Conservation (phyloP, 1,284 basidiomycete genomes). For the Cryptococcus wingfieldii region DNA sequence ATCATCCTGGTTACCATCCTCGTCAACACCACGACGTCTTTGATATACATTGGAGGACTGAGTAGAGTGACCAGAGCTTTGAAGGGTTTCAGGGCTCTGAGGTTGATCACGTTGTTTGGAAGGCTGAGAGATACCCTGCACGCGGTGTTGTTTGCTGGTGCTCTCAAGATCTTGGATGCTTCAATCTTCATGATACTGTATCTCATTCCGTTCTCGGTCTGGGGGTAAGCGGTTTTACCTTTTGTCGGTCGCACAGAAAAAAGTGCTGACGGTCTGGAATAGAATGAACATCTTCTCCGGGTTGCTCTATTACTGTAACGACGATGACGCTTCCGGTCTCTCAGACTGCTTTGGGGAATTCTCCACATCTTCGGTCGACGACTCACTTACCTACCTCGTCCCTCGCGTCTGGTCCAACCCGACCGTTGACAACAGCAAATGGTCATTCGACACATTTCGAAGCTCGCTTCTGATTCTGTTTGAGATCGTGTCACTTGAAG, state of each 20-base stretch:
- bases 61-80: slow-evolving; percentile 78
- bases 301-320: slow-evolving; percentile 81
- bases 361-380: slow-evolving; percentile 51
- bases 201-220: slow-evolving; percentile 94
- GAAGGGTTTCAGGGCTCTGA: slow-evolving; percentile 83
- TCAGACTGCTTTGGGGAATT: slow-evolving; percentile 74
- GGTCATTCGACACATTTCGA: slow-evolving; percentile 87
- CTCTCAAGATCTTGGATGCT: slow-evolving; percentile 80
- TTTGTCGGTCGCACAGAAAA: neutral
- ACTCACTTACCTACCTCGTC: slow-evolving; percentile 61
- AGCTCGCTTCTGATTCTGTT: slow-evolving; percentile 86
- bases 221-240: slow-evolving; percentile 58
- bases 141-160: slow-evolving; percentile 84
- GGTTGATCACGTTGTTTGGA: slow-evolving; percentile 83
- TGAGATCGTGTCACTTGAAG: slow-evolving; percentile 93
- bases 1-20: slow-evolving; percentile 77
- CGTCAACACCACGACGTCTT: slow-evolving; percentile 72
- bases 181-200: slow-evolving; percentile 89
- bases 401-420: slow-evolving; percentile 90
- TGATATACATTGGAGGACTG: slow-evolving; percentile 74
- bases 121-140: slow-evolving; percentile 87
- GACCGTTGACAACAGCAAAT: slow-evolving; percentile 60
- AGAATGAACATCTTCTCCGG: slow-evolving; percentile 84
- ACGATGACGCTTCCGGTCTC: slow-evolving; percentile 58
- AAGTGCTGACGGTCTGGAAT: neutral